Evolutionary conservation across 2,329 filamentous ascomycete species (phyloP).

Genomic region (Aspergillus pseudoviridinutans): DNA sequence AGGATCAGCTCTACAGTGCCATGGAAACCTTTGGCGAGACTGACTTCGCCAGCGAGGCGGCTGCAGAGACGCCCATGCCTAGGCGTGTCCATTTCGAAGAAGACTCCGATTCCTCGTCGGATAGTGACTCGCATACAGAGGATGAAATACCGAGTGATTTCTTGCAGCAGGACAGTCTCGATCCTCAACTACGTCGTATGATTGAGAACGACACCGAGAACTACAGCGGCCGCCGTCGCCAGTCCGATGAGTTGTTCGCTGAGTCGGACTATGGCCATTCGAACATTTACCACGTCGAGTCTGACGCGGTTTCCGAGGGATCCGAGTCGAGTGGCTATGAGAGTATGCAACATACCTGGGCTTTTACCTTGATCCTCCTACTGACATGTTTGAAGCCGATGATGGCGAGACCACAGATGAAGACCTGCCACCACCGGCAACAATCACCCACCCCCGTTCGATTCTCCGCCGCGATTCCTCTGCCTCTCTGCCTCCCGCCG

Average conservation of each 20-base stretch:
- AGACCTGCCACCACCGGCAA: slow-evolving; percentile 48
- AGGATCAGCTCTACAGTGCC: slow-evolving; percentile 39
- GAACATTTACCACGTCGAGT: slow-evolving; percentile 45
- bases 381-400: slow-evolving; percentile 52
- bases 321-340: slow-evolving; percentile 53
- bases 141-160: slow-evolving; percentile 76
- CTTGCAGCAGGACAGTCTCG: slow-evolving; percentile 68
- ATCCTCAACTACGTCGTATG: slow-evolving; percentile 67
- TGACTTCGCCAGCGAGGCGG: slow-evolving; percentile 32
- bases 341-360: slow-evolving; percentile 45
- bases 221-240: slow-evolving; percentile 24
- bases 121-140: slow-evolving; percentile 50
- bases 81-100: slow-evolving; percentile 69
- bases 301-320: slow-evolving; percentile 36
- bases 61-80: slow-evolving; percentile 41
- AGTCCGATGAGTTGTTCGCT: slow-evolving; percentile 37
- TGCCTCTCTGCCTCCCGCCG: slow-evolving; percentile 41
- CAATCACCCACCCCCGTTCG: slow-evolving; percentile 45
- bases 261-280: slow-evolving; percentile 38
- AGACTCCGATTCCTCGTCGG: slow-evolving; percentile 60
- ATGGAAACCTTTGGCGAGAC: slow-evolving; percentile 38
- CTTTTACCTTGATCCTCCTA: slow-evolving; percentile 24
- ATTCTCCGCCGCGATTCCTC: slow-evolving; percentile 49
- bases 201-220: slow-evolving; percentile 62
- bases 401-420: slow-evolving; percentile 60